phyloP scores from a whole-genome alignment of 2,329 filamentous ascomycete genomes.

The Pseudogymnoascus sp. region DNA sequence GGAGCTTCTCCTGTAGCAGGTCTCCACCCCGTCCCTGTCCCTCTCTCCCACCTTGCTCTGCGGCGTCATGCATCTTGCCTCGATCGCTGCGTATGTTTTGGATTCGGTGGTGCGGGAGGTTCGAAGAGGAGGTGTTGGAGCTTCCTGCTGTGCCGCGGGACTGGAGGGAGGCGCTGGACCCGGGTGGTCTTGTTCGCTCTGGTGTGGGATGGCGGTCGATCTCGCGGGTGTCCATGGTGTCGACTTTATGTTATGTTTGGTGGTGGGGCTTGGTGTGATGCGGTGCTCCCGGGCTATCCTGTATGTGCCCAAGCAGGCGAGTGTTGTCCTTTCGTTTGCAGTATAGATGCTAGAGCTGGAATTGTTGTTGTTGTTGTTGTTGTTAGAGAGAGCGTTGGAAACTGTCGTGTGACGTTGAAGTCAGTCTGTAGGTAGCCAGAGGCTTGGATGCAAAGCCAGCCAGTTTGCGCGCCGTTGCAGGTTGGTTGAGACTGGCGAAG shows the following conservation, averaged over 20 bases:
- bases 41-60: neutral
- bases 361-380: neutral
- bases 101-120: slow-evolving; percentile 7
- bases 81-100: slow-evolving; percentile 2
- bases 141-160: neutral
- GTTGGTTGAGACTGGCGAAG: slow-evolving; percentile 1
- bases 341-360: neutral
- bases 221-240: neutral
- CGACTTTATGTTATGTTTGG: slow-evolving; percentile 2
- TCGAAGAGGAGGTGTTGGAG: slow-evolving; percentile 2
- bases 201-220: slow-evolving; percentile 1
- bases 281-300: neutral
- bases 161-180: neutral
- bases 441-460: slow-evolving; percentile 1
- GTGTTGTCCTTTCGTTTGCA: neutral
- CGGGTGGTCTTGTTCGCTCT: slow-evolving; percentile 5
- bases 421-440: slow-evolving; percentile 1
- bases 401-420: neutral
- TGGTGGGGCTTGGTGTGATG: neutral
- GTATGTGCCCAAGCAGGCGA: slow-evolving; percentile 1
- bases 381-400: neutral
- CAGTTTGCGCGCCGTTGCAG: slow-evolving; percentile 3
- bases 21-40: neutral
- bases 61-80: neutral
- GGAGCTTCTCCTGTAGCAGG: slow-evolving; percentile 27